Evolutionary conservation across 2,329 filamentous ascomycete species (phyloP).

Genomic region (Sporothrix protearum): DNA sequence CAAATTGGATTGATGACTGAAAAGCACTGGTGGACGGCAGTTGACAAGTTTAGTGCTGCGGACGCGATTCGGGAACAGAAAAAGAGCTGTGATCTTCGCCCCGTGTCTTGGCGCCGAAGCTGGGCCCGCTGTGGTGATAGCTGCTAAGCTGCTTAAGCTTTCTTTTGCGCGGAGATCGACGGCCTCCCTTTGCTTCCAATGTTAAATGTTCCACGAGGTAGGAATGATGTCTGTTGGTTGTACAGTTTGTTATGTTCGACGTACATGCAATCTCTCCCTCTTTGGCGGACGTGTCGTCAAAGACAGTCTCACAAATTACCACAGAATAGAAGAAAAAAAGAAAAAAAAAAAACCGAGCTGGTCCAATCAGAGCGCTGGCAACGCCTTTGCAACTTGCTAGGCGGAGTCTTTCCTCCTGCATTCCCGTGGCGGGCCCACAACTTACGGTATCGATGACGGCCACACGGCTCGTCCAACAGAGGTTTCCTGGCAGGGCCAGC

Average conservation of each 20-base stretch:
- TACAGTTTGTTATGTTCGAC: background rate
- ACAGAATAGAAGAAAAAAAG: background rate
- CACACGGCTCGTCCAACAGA: background rate
- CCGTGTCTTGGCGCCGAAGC: too few species aligned
- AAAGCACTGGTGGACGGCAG: too few species aligned
- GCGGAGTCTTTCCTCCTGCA: background rate
- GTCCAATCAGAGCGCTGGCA: background rate
- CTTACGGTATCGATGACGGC: background rate
- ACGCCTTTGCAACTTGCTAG: too few species aligned
- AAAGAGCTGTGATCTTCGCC: too few species aligned
- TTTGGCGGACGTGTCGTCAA: background rate
- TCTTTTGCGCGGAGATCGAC: background rate
- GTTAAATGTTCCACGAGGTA: too few species aligned
- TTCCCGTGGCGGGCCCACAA: background rate
- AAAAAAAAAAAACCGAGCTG: background rate
- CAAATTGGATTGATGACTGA: too few species aligned
- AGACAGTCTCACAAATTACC: background rate
- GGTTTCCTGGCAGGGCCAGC: background rate
- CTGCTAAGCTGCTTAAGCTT: too few species aligned
- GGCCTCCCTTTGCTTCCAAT: background rate
- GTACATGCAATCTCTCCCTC: too few species aligned
- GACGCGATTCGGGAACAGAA: too few species aligned
- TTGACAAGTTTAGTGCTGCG: too few species aligned
- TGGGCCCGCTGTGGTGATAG: too few species aligned
- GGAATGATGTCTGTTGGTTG: background rate